phyloP scores from a whole-genome alignment of 176 grass and related monocot genomes.

The barley (Hordeum vulgare) region DNA sequence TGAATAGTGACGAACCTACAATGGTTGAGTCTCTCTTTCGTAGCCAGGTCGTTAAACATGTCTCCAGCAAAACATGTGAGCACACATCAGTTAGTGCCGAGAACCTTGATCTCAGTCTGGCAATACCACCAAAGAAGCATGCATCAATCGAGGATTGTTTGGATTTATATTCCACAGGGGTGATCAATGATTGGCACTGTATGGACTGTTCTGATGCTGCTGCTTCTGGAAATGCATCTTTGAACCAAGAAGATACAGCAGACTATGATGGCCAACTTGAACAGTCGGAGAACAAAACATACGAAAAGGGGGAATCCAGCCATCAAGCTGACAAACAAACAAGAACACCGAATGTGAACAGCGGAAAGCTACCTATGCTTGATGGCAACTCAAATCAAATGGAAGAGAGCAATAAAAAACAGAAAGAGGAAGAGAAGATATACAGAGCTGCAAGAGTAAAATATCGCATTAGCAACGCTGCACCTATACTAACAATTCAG shows the following conservation, averaged over 20 bases:
- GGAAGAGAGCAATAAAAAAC: neutral
- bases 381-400: neutral
- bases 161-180: constrained; percentile 50
- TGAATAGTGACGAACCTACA: constrained; percentile 39
- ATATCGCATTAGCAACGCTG: constrained; percentile 13
- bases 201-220: constrained; percentile 1
- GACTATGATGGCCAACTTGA: neutral
- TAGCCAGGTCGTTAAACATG: constrained; percentile 27
- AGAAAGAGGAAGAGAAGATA: constrained; percentile 11
- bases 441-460: constrained; percentile 23
- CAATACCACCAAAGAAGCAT: constrained; percentile 54
- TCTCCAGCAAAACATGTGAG: constrained; percentile 46
- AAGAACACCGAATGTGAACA: neutral
- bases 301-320: too few species aligned
- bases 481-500: constrained; percentile 49
- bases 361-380: neutral
- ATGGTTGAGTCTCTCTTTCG: too few species aligned
- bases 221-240: neutral
- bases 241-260: neutral
- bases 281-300: neutral
- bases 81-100: constrained; percentile 43
- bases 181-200: constrained; percentile 47
- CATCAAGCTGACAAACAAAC: neutral
- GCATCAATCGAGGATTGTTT: constrained; percentile 69
- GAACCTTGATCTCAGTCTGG: constrained; percentile 57